These are phyloP conservation scores for Ustanciosporium gigantosporum DNA, from an alignment of 1,284 basidiomycete species.

Conservation along the genomic window DNA sequence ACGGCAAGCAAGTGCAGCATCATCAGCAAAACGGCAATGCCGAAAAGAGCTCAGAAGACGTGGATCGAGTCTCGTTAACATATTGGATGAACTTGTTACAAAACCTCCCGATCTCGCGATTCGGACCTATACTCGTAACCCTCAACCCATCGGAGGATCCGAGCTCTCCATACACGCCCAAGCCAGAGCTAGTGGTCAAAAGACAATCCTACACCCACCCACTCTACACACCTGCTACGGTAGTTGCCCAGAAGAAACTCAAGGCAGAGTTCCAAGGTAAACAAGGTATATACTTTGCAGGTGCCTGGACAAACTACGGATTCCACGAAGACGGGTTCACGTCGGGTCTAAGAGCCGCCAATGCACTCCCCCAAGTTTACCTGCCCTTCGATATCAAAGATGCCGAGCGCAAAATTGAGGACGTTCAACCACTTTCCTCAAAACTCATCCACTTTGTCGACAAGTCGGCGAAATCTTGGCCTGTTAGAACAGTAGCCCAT, in stretches of 20 bases:
- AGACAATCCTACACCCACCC: conserved; percentile 74
- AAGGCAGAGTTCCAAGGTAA: conserved; percentile 68
- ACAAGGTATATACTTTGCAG: conserved; percentile 70
- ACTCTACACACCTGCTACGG: conserved; percentile 62
- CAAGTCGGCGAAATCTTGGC: neutral
- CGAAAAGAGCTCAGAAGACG: conserved; percentile 3
- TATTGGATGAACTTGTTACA: conserved; percentile 82
- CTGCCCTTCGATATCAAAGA: neutral
- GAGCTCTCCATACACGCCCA: conserved; percentile 21
- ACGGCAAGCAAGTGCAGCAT: neutral
- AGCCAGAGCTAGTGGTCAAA: conserved; percentile 62
- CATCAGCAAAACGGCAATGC: neutral
- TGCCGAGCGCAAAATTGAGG: neutral
- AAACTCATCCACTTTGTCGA: neutral
- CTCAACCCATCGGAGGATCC: conserved; percentile 67
- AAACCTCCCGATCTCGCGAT: conserved; percentile 67
- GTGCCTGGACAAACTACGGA: conserved; percentile 77
- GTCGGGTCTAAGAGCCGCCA: conserved; percentile 61
- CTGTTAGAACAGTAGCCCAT: neutral
- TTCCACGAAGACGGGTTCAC: conserved; percentile 82
- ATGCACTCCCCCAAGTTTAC: conserved; percentile 43
- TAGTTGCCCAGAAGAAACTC: conserved; percentile 69
- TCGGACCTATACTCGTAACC: conserved; percentile 76
- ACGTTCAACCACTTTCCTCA: neutral
- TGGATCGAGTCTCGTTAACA: conserved; percentile 54